Percentiles rank a stretch among this genome's conserved stretches.
Evolutionary conservation across 2,329 filamentous ascomycete genomes (phyloP).

Genomic region (Amphichorda felina): DNA sequence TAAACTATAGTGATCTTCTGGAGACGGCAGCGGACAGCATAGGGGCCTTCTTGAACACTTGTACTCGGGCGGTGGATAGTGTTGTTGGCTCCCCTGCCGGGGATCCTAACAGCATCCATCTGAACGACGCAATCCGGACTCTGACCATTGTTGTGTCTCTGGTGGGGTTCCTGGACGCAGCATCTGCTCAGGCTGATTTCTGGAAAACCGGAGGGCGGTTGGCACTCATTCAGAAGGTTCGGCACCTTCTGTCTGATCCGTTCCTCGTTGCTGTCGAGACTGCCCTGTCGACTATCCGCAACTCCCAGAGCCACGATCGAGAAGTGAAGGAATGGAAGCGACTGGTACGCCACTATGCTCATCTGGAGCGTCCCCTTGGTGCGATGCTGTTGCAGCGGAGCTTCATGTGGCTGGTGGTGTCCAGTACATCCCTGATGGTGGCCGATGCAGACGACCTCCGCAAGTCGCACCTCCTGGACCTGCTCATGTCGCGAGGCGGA

Average conservation of each 20-base stretch:
- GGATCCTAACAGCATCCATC: conserved; percentile 43
- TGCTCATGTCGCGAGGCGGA: conserved; percentile 47
- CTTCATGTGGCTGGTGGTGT: conserved; percentile 75
- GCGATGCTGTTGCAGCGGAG: conserved; percentile 85
- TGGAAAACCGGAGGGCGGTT: conserved; percentile 70
- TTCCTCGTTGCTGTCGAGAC: conserved; percentile 83
- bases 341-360: conserved; percentile 72
- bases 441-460: conserved; percentile 47
- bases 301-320: conserved; percentile 54
- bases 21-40: conserved; percentile 55
- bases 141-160: conserved; percentile 73
- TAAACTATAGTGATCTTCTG: conserved; percentile 58
- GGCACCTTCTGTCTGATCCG: conserved; percentile 65
- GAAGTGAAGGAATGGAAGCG: conserved; percentile 77
- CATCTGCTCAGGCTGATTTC: conserved; percentile 65
- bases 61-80: conserved; percentile 47
- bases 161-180: conserved; percentile 81
- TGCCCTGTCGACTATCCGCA: conserved; percentile 81
- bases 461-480: conserved; percentile 57
- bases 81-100: conserved; percentile 40
- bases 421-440: conserved; percentile 63
- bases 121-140: conserved; percentile 56
- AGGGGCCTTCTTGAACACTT: conserved; percentile 60
- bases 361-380: conserved; percentile 68
- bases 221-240: conserved; percentile 58